A percentile compares a stretch with the other conserved stretches of the same genome.
Evolutionary conservation across 1,284 basidiomycete genomes (phyloP).

Genomic region (Papiliotrema laurentii): DNA sequence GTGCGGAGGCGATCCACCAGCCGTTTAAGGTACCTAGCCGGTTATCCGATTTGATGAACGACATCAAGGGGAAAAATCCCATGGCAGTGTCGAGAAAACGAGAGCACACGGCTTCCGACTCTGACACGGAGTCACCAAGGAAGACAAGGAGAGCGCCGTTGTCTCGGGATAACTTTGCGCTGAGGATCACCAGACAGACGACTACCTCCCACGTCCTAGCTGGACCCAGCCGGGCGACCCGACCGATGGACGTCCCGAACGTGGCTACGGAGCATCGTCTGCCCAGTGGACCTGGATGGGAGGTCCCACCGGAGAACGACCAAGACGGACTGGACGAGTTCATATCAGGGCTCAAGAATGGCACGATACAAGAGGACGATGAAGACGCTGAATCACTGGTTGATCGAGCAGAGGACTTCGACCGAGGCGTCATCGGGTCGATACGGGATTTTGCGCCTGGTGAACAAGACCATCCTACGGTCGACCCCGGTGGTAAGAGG

Average conservation of each 20-base stretch:
- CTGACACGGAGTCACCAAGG: constrained; percentile 34
- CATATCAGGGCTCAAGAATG: constrained; percentile 33
- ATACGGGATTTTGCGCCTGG: too few relatives aligned
- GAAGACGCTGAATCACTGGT: background rate
- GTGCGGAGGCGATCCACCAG: too few relatives aligned
- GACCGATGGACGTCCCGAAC: background rate
- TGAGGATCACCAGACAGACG: too few relatives aligned
- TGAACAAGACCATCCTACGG: background rate
- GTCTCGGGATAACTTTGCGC: background rate
- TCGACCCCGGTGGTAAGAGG: constrained; percentile 9
- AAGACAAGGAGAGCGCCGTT: constrained; percentile 7
- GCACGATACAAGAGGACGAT: constrained; percentile 12
- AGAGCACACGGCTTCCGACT: constrained; percentile 30
- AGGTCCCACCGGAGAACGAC: constrained; percentile 6
- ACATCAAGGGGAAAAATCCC: constrained; percentile 15
- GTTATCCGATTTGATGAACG: constrained; percentile 26
- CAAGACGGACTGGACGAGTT: constrained; percentile 37
- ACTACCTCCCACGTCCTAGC: too few relatives aligned
- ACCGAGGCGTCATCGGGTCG: background rate
- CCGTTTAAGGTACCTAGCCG: constrained; percentile 2
- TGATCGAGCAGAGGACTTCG: background rate
- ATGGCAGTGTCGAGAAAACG: constrained; percentile 25
- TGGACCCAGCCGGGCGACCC: too few relatives aligned
- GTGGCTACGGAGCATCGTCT: constrained; percentile 26
- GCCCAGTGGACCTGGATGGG: constrained; percentile 30